phyloP scores from a whole-genome alignment of 2,329 filamentous ascomycete genomes.

The Ambrosiella xylebori region DNA sequence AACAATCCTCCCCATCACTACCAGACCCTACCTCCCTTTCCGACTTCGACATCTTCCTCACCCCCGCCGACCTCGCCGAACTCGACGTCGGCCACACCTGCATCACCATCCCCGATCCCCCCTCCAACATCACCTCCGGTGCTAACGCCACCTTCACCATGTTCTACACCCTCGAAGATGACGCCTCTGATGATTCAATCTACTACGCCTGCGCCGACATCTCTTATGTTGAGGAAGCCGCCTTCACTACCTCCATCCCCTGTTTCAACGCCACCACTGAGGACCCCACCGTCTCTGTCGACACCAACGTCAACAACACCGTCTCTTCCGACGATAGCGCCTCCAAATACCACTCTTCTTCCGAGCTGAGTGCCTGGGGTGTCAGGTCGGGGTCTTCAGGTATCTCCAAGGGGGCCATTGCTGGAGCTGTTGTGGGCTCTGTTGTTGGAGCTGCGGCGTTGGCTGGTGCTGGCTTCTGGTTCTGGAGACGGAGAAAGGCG shows the following conservation, averaged over 20 bases:
- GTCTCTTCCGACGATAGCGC: conserved; percentile 15
- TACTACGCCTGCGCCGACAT: conserved; percentile 35
- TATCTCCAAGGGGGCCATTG: conserved; percentile 53
- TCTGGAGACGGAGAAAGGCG: conserved; percentile 28
- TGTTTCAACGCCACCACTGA: conserved; percentile 29
- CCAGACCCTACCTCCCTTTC: conserved; percentile 24
- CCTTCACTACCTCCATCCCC: conserved; percentile 21
- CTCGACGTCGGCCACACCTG: conserved; percentile 31
- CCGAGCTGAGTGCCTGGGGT: not conserved
- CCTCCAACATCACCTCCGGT: conserved; percentile 22
- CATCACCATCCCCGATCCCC: conserved; percentile 22
- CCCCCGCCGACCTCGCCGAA: conserved; percentile 21
- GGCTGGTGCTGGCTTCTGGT: conserved; percentile 35
- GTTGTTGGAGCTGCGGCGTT: conserved; percentile 45
- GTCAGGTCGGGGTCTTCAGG: conserved; percentile 14
- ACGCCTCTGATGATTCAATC: conserved; percentile 22
- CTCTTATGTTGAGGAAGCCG: conserved; percentile 22
- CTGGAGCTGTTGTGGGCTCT: conserved; percentile 56
- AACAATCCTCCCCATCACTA: not conserved
- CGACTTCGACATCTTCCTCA: conserved; percentile 26
- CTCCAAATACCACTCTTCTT: conserved; percentile 13
- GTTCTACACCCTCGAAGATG: conserved; percentile 25
- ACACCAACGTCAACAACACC: conserved; percentile 14
- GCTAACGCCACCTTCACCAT: conserved; percentile 32
- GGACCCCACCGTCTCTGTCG: conserved; percentile 16